These are phyloP conservation scores for Aspergillaceae sp. DNA, from an alignment of 2,329 filamentous ascomycete species.

Conservation along the genomic window DNA sequence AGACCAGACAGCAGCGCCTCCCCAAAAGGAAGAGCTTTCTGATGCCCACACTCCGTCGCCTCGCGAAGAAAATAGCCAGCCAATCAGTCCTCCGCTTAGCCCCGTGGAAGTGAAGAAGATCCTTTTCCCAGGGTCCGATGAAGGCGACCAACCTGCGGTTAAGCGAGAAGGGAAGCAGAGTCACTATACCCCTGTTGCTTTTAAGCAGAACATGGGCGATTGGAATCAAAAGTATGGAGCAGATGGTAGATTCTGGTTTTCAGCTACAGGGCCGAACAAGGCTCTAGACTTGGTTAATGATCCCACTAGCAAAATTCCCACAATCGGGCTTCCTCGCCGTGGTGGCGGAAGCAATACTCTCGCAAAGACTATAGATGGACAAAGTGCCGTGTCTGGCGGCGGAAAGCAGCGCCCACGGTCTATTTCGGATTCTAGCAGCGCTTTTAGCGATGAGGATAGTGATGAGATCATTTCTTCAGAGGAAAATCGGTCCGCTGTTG, in stretches of 20 bases:
- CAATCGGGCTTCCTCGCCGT: constrained; percentile 28
- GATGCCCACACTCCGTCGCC: constrained; percentile 8
- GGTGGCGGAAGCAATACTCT: constrained; percentile 2
- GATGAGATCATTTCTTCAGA: constrained; percentile 16
- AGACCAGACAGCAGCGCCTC: constrained; percentile 1
- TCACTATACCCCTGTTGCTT: constrained; percentile 45
- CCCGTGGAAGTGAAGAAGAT: constrained; percentile 37
- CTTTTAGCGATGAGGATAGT: constrained; percentile 18
- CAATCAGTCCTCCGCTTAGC: constrained; percentile 33
- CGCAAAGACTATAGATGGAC: constrained; percentile 1
- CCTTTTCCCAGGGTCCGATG: constrained; percentile 29
- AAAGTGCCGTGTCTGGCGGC: constrained; percentile 4
- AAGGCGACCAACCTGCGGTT: constrained; percentile 1
- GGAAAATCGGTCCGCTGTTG: constrained; percentile 11
- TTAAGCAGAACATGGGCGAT: constrained; percentile 40
- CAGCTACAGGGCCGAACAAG: constrained; percentile 5
- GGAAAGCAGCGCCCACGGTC: constrained; percentile 10
- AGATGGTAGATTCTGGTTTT: constrained; percentile 40
- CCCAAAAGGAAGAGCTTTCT: constrained; percentile 2
- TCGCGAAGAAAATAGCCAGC: constrained; percentile 15
- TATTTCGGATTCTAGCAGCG: constrained; percentile 20
- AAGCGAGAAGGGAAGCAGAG: constrained; percentile 26
- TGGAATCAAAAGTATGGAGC: constrained; percentile 48
- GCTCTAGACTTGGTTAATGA: constrained; percentile 2
- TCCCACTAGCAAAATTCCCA: constrained; percentile 25